A percentile compares a stretch with the other conserved stretches of the same genome.
These are phyloP conservation scores for Neurospora pannonica DNA, from an alignment of 495 filamentous ascomycete genomes.

Conservation along the genomic window DNA sequence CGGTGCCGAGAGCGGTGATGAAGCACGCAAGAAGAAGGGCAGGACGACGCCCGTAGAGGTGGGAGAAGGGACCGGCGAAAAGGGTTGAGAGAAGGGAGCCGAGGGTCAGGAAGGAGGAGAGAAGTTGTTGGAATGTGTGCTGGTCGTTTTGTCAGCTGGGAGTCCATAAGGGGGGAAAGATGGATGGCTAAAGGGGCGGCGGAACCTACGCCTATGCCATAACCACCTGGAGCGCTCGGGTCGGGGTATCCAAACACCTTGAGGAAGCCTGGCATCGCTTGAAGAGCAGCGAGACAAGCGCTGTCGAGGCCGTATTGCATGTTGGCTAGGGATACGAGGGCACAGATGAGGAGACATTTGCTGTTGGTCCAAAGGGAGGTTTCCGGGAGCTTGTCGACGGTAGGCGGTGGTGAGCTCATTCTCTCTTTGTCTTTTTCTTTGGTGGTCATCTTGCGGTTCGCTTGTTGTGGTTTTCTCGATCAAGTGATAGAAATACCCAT, in stretches of 20 bases:
- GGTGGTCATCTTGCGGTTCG: not conserved
- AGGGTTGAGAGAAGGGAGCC: constrained; percentile 48
- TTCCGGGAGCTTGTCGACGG: constrained; percentile 15
- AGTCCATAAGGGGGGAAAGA: not conserved
- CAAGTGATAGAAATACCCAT: not conserved
- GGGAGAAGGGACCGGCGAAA: constrained; percentile 40
- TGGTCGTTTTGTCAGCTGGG: not conserved
- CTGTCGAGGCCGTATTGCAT: constrained; percentile 53
- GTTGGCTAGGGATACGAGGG: constrained; percentile 29
- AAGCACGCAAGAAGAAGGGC: constrained; percentile 39
- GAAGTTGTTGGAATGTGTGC: constrained; percentile 43
- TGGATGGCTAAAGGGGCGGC: constrained; percentile 3
- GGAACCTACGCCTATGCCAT: constrained; percentile 9
- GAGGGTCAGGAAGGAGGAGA: constrained; percentile 47
- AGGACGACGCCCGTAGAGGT: constrained; percentile 40
- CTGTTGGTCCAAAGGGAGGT: constrained; percentile 31
- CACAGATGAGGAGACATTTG: constrained; percentile 31
- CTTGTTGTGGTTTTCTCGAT: not conserved
- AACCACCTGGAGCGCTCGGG: constrained; percentile 8
- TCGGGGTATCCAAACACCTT: constrained; percentile 25
- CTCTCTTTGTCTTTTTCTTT: not conserved
- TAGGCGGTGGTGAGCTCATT: not conserved
- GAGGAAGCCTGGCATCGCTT: constrained; percentile 52
- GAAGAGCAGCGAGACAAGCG: constrained; percentile 46
- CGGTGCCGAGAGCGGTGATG: constrained; percentile 31